phyloP scores from a whole-genome alignment of 805 yeast genomes.

The Cyberlindnera suaveolens region DNA sequence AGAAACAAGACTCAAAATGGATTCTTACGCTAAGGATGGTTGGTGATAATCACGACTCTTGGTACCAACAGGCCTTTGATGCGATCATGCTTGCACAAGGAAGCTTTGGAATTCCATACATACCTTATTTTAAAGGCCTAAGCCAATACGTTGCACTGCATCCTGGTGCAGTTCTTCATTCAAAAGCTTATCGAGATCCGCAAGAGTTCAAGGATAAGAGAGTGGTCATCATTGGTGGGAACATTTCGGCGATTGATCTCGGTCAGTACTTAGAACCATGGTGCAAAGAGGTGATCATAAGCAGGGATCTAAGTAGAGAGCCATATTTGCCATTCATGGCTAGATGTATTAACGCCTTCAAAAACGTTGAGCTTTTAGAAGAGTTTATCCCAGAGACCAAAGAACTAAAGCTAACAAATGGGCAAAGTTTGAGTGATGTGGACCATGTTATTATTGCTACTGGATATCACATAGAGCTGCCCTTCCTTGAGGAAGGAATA shows the following conservation, averaged over 20 bases:
- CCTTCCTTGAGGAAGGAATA: conserved; percentile 27
- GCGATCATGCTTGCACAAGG: conserved; percentile 56
- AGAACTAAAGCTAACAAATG: conserved; percentile 27
- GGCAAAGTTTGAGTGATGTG: conserved; percentile 26
- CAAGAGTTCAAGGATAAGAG: conserved; percentile 32
- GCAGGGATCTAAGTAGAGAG: conserved; percentile 66
- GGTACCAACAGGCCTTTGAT: conserved; percentile 47
- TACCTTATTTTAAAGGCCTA: conserved; percentile 47
- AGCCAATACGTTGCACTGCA: conserved; percentile 31
- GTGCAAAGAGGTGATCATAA: conserved; percentile 45
- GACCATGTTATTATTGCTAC: conserved; percentile 37
- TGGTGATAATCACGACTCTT: conserved; percentile 22
- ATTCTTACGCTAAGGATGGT: conserved; percentile 21
- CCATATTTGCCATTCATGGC: conserved; percentile 36
- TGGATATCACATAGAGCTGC: conserved; percentile 38
- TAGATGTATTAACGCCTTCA: conserved; percentile 19
- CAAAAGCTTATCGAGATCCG: conserved; percentile 43
- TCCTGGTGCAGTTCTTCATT: conserved; percentile 44
- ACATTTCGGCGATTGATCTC: conserved; percentile 38
- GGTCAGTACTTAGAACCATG: conserved; percentile 36
- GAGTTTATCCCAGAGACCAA: conserved; percentile 25
- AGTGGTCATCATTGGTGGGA: conserved; percentile 39
- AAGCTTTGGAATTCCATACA: conserved; percentile 47
- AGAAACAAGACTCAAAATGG: conserved; percentile 33
- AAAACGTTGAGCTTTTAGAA: conserved; percentile 24